These are phyloP conservation scores for Yamadazyma conglobata DNA, from an alignment of 1,139 yeast genomes.

Conservation along the genomic window DNA sequence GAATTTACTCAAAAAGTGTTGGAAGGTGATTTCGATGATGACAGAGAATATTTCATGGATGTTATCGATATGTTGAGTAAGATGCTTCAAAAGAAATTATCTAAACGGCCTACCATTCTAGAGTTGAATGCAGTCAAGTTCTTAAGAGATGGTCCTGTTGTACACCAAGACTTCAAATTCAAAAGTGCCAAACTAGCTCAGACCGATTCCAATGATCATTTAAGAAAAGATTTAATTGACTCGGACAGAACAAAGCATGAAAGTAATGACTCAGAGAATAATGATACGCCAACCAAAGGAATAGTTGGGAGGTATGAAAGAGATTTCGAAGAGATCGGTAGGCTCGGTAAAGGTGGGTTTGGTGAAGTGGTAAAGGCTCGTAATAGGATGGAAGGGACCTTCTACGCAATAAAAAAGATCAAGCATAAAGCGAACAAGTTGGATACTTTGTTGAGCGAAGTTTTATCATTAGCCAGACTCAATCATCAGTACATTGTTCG, in stretches of 20 bases:
- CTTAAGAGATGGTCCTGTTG: slow-evolving; percentile 61
- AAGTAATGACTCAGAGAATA: background rate
- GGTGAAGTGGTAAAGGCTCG: slow-evolving; percentile 97
- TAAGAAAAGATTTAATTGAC: background rate
- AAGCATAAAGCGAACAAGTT: slow-evolving; percentile 77
- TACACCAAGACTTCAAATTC: slow-evolving; percentile 12
- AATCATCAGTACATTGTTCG: slow-evolving; percentile 95
- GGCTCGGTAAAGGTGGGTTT: slow-evolving; percentile 92
- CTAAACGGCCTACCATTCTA: slow-evolving; percentile 75
- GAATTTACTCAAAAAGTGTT: slow-evolving; percentile 54
- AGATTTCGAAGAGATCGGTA: slow-evolving; percentile 92
- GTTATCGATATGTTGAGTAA: slow-evolving; percentile 64
- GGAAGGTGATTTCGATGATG: slow-evolving; percentile 29
- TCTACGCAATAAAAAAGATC: slow-evolving; percentile 90
- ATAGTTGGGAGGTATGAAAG: slow-evolving; percentile 38
- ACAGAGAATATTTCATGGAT: slow-evolving; percentile 31
- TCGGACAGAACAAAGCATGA: background rate
- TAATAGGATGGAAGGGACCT: slow-evolving; percentile 87
- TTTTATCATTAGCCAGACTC: slow-evolving; percentile 82
- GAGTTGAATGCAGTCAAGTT: slow-evolving; percentile 83
- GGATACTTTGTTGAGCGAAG: slow-evolving; percentile 83
- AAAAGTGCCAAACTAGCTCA: slow-evolving; percentile 11
- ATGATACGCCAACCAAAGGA: slow-evolving; percentile 5
- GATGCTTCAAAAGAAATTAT: slow-evolving; percentile 63
- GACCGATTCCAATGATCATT: background rate